Base-by-base conservation (phyloP, 805 yeast genomes). In the Kazachstania bromeliacearum region DNA sequence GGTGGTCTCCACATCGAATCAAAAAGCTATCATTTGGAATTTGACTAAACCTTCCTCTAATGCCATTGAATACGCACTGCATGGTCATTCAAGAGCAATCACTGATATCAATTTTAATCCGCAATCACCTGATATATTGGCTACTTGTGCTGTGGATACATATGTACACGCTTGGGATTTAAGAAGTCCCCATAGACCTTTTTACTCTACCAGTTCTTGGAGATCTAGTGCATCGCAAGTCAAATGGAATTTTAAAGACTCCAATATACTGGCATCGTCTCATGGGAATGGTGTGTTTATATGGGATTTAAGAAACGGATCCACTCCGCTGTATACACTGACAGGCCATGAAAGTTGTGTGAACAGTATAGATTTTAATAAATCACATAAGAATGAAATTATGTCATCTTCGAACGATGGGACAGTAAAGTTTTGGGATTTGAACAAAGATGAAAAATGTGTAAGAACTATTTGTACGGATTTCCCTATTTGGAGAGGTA, bases 41-140 rank as follows among this genome's bases (percentile, higher is more conserved):
- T 60, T 92, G 41, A 77, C 83, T 1, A 63, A 89, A 44, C 57
- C 62, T 17, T 79, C 85, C 0, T 65, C 73, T 7, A 67, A 74
- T 47, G 95, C 96, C 9, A 81, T 92, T 37, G 85, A 83, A 42
- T 84, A 80, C 52, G 87, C 85, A 2, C 64, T 92, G 16, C 98
- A 92, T 57, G 81, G 83, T 14, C 98, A 92, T 56, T 72, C 80
- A 2, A 66, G 98, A 37, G 98, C 98, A 2, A 88, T 92, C 31
- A 87, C 97, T 3, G 98, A 92, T 62, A 85, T 92, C 40, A 85
- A 88, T 57, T 92, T 88, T 66, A 95, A 85, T 51, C 88, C 94
- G 1, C 69, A 68, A 24, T 77, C 83, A 50, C 95, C 96, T 1
- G 95, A 89, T 48, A 53, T 84, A 8, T 53, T 92, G 18, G 96